Evolutionary conservation across 257 asterid genomes (phyloP).

Genomic region (Vinca minor): DNA sequence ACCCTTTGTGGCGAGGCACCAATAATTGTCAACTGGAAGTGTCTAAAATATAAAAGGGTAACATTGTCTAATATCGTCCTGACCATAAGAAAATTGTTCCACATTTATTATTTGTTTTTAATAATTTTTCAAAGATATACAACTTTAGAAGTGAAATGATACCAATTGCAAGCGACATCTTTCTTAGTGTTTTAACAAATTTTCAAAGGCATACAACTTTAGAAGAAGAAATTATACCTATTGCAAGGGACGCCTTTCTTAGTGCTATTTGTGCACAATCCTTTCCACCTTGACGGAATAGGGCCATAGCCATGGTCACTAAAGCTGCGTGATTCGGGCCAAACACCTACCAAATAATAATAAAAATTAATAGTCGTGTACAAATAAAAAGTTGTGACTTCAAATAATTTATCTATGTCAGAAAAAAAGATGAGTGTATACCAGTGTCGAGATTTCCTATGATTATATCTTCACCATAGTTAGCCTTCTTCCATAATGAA

Average conservation of each 20-base stretch:
- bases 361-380: neutral
- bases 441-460: constrained; percentile 66
- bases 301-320: constrained; percentile 59
- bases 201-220: no score
- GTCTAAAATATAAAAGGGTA: no score
- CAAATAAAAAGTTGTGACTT: neutral
- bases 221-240: constrained; percentile 15
- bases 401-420: no score
- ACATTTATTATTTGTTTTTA: no score
- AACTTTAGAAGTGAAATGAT: no score
- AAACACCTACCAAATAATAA: constrained; percentile 35
- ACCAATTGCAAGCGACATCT: neutral
- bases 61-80: no score
- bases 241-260: constrained; percentile 37
- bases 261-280: constrained; percentile 38
- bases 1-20: no score
- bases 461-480: constrained; percentile 51
- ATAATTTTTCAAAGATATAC: no score
- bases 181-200: no score
- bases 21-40: no score
- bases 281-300: constrained; percentile 71
- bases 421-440: constrained; percentile 9
- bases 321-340: constrained; percentile 81
- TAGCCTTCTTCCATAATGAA: constrained; percentile 54
- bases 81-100: no score